Evolutionary conservation across 2,329 filamentous ascomycete species (phyloP).

Genomic region (Talaromyces marneffei): DNA sequence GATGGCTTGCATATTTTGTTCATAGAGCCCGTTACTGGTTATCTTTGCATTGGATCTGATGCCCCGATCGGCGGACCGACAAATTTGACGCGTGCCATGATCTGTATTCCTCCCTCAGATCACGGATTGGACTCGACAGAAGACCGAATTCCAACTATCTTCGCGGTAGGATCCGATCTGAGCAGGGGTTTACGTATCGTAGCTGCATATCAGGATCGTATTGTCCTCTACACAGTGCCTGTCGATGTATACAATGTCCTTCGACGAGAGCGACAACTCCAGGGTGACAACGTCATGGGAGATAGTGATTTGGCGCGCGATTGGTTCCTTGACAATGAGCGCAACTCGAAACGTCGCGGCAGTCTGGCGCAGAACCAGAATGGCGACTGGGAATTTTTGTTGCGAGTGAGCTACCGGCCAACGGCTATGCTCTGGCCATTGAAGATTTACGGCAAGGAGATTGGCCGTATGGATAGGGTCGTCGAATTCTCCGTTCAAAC

Average conservation of each 20-base stretch:
- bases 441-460: conserved; percentile 45
- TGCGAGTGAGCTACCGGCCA: conserved; percentile 32
- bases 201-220: conserved; percentile 47
- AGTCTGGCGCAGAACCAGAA: conserved; percentile 31
- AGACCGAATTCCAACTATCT: conserved; percentile 45
- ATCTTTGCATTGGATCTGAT: conserved; percentile 58
- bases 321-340: conserved; percentile 28
- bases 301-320: conserved; percentile 29
- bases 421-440: conserved; percentile 44
- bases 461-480: conserved; percentile 42
- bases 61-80: conserved; percentile 53
- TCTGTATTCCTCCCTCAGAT: conserved; percentile 43
- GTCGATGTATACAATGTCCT: conserved; percentile 48
- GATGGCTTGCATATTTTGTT: conserved; percentile 62
- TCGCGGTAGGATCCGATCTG: conserved; percentile 53
- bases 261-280: conserved; percentile 28
- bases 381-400: conserved; percentile 38
- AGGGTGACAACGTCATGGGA: conserved; percentile 29
- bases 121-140: conserved; percentile 17
- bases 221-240: conserved; percentile 59
- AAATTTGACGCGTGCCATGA: conserved; percentile 54
- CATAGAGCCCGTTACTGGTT: conserved; percentile 53
- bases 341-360: conserved; percentile 23
- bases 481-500: conserved; percentile 48
- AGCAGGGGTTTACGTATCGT: conserved; percentile 54